A percentile compares a stretch with the other conserved stretches of the same genome.
Evolutionary conservation across 75 land plant genomes (phyloP).

Genomic region (Sequoia sempervirens): DNA sequence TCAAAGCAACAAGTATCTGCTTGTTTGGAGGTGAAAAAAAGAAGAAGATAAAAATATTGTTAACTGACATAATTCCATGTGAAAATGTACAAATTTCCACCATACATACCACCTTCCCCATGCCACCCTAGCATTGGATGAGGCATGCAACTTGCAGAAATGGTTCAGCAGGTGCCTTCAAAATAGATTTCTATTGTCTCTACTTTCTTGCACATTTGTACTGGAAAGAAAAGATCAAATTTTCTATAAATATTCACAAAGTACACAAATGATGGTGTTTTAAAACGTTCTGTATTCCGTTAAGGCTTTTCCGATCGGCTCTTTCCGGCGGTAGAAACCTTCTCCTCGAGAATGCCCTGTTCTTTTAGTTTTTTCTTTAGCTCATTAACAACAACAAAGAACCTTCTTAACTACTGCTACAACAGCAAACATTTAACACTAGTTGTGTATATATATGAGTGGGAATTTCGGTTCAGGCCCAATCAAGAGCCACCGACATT

Average conservation of each 20-base stretch:
- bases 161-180: not conserved
- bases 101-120: not conserved
- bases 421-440: not conserved
- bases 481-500: constrained; percentile 2
- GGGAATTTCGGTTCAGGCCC: not conserved
- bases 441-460: not conserved
- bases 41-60: not conserved
- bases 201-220: not conserved
- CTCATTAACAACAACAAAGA: not conserved
- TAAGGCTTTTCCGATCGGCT: not conserved
- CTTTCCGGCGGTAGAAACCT: not conserved
- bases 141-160: not conserved
- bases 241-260: not conserved
- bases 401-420: not conserved
- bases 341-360: not conserved
- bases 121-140: not conserved
- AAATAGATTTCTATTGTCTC: not conserved
- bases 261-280: not conserved
- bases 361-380: not conserved
- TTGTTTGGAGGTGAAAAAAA: not conserved
- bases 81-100: constrained; percentile 2
- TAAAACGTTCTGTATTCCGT: not conserved
- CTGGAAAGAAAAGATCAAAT: not conserved
- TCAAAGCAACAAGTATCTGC: not conserved
- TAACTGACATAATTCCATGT: not conserved